Base-by-base conservation (phyloP, 2,329 filamentous ascomycete genomes). In the Claviceps capensis region DNA sequence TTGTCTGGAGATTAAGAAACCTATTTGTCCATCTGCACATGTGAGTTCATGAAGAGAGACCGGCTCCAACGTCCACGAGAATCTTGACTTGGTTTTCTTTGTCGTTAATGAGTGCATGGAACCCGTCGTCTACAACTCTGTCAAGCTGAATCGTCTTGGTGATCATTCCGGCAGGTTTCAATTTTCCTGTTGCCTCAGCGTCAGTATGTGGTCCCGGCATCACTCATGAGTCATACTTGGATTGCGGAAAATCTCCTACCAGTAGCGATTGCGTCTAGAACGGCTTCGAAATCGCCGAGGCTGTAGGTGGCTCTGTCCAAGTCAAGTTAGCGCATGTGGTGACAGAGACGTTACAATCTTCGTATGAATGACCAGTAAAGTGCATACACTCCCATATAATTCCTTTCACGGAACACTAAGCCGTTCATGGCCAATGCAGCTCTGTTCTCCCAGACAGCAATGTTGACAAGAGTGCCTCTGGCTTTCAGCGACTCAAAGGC, bases 81-180 rank as follows among this genome's bases (percentile, higher is more conserved):
- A 83, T 77, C 65, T 83, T 83, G 30, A 82, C 78, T 58, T 83
- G 77, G 50, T 72, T 76, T 46, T 82, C 77, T 59, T 79, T 81
- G 55, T 83, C 73, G 6, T 76, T 64, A 37, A 82, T 75, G 51
- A 83, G 63, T 1, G 76, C 70, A 52, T 74, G 69, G 56, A 82
- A 77, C 0, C 78, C 81, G 40, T 76, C 70, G 37, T 81, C 71
- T 0, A 81, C 76, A 11, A 82, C 63, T 17, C 77, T 67, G 19
- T 78, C 72, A 42, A 83, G 65, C 48, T 67, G 62, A 43, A 83
- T 77, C 59, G 69, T 78, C 48, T 73, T 70, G 0, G 79, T 83
- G 43, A 85, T 81, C 81, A 84, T 83, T 34, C 67, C 65, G 13
- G 68, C 68, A 0, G 79, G 77, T 49, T 73, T 69, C 43, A 83